These are phyloP conservation scores for Dryas octopetala DNA, from an alignment of 306 rosid genomes.

Conservation along the genomic window DNA sequence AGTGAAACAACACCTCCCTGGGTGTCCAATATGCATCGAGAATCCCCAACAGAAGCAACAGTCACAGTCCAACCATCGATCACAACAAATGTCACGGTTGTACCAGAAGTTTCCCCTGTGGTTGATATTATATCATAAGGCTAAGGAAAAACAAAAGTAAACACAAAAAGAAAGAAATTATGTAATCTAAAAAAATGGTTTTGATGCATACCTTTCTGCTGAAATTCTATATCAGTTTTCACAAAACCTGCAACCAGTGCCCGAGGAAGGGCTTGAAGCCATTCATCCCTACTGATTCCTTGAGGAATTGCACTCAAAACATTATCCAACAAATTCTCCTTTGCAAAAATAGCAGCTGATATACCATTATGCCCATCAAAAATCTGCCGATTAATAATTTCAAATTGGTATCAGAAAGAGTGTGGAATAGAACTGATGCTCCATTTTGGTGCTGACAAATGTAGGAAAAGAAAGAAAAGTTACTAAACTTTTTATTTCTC, in stretches of 20 bases:
- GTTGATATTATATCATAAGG: conserved; percentile 19
- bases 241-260: conserved; percentile 96
- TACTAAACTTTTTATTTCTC: conserved; percentile 17
- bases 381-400: conserved; percentile 60
- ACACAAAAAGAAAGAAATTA: neutral
- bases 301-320: conserved; percentile 92
- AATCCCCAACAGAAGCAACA: conserved; percentile 98
- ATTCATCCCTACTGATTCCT: conserved; percentile 82
- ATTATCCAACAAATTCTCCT: conserved; percentile 74
- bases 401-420: conserved; percentile 38
- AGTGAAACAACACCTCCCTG: conserved; percentile 94
- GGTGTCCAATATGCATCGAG: conserved; percentile 92
- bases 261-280: conserved; percentile 98
- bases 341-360: conserved; percentile 90
- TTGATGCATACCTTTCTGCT: conserved; percentile 64
- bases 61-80: conserved; percentile 96
- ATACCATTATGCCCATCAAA: conserved; percentile 98
- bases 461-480: conserved; percentile 31
- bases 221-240: conserved; percentile 97
- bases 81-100: conserved; percentile 93
- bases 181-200: neutral
- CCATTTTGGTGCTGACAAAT: conserved; percentile 33
- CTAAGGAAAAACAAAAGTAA: conserved; percentile 16
- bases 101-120: conserved; percentile 98
- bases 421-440: conserved; percentile 27